Percentiles rank a stretch among this genome's conserved stretches.
These are phyloP conservation scores for Ascochyta viciae-villosae DNA, from an alignment of 2,329 filamentous ascomycete species.

Conservation along the genomic window DNA sequence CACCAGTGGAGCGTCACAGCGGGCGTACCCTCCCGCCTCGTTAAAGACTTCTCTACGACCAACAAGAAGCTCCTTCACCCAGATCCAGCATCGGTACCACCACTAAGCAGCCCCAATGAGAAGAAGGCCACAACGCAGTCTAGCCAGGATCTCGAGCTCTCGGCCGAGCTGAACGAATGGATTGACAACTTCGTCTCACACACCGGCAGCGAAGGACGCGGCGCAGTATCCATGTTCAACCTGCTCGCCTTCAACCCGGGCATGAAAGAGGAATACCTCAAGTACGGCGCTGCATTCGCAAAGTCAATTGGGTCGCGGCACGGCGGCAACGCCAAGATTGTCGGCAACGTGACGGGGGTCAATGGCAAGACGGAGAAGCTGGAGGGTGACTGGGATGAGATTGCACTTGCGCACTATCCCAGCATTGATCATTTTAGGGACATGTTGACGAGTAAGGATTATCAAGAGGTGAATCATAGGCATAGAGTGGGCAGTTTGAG, in stretches of 20 bases:
- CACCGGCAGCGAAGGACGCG: slow-evolving; percentile 27
- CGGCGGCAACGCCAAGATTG: slow-evolving; percentile 67
- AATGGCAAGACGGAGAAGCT: slow-evolving; percentile 5
- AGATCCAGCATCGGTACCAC: slow-evolving; percentile 41
- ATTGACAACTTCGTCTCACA: slow-evolving; percentile 48
- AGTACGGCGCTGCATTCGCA: slow-evolving; percentile 64
- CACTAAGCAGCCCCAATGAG: slow-evolving; percentile 40
- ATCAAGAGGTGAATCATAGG: slow-evolving; percentile 64
- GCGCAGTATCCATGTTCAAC: slow-evolving; percentile 69
- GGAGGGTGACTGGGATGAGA: slow-evolving; percentile 63
- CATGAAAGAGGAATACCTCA: slow-evolving; percentile 61
- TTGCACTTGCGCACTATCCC: slow-evolving; percentile 70
- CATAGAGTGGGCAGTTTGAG: slow-evolving; percentile 59
- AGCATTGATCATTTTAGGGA: slow-evolving; percentile 67
- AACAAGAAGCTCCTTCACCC: slow-evolving; percentile 52
- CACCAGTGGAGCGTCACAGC: slow-evolving; percentile 49
- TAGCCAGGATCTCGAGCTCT: slow-evolving; percentile 63
- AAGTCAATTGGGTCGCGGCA: slow-evolving; percentile 58
- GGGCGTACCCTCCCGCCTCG: slow-evolving; percentile 55
- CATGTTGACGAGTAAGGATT: slow-evolving; percentile 65
- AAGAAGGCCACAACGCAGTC: slow-evolving; percentile 36
- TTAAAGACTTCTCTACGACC: slow-evolving; percentile 46
- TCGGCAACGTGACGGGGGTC: slow-evolving; percentile 58
- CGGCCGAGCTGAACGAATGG: slow-evolving; percentile 59
- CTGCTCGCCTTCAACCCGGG: slow-evolving; percentile 64